A percentile compares a stretch with the other conserved stretches of the same genome.
phyloP scores from a whole-genome alignment of 495 filamentous ascomycete genomes.

The Lasiosphaeris hirsuta region DNA sequence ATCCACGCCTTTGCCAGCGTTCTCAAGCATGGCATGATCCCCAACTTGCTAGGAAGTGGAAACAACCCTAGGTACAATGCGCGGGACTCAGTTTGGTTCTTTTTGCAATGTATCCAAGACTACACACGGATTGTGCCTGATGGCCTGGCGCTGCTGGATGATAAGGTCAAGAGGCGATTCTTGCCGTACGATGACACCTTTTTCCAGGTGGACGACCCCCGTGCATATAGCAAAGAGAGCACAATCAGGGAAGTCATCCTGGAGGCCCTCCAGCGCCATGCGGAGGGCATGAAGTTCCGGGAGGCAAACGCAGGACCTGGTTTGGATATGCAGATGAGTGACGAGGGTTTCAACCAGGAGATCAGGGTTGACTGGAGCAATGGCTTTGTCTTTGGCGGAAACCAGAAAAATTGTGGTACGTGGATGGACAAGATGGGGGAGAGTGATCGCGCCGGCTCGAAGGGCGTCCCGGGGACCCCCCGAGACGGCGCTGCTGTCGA shows the following conservation, averaged over 20 bases:
- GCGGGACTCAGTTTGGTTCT: slow-evolving; percentile 96
- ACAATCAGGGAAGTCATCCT: slow-evolving; percentile 86
- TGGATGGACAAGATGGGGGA: slow-evolving; percentile 99
- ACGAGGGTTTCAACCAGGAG: slow-evolving; percentile 86
- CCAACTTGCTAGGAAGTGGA: slow-evolving; percentile 85
- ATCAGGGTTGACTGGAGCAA: slow-evolving; percentile 90
- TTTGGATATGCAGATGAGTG: slow-evolving; percentile 90
- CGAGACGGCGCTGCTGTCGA: slow-evolving; percentile 94
- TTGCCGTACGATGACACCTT: slow-evolving; percentile 92
- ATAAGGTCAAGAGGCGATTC: slow-evolving; percentile 80
- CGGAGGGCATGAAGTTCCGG: slow-evolving; percentile 79
- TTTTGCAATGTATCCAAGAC: slow-evolving; percentile 91
- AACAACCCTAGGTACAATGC: slow-evolving; percentile 94
- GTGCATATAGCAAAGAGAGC: slow-evolving; percentile 80
- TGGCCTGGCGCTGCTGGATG: slow-evolving; percentile 69
- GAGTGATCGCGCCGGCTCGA: slow-evolving; percentile 81
- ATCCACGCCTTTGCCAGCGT: slow-evolving; percentile 95
- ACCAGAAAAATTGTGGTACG: slow-evolving; percentile 91
- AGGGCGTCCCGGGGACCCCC: slow-evolving; percentile 93
- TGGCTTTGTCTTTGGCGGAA: slow-evolving; percentile 91
- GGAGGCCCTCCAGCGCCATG: slow-evolving; percentile 89
- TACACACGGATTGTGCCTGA: slow-evolving; percentile 81
- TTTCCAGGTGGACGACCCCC: slow-evolving; percentile 74
- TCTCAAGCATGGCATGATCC: slow-evolving; percentile 98
- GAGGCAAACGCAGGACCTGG: slow-evolving; percentile 90